Base-by-base conservation (phyloP, 306 rosid species). In the Clitoria ternatea region DNA sequence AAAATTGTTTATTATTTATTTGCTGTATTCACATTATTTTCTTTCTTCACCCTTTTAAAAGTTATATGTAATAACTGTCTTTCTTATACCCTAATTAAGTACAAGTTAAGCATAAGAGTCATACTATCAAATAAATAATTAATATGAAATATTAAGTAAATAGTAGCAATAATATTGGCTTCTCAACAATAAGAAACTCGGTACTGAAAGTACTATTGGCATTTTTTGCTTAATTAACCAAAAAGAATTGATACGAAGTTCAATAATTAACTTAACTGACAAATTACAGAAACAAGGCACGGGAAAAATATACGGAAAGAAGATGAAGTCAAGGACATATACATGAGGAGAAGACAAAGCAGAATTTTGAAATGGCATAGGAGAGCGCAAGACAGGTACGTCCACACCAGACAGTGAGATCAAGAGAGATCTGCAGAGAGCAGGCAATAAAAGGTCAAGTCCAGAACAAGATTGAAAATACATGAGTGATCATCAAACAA, bases 331-430 rank as follows among this genome's bases (percentile, higher is more conserved):
- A 11, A 63, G 53, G 24, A 54, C 50, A 36, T 85, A 53, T 72
- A 95, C 99, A 80, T 95, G 83, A 26, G 97, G 97, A 60, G 93
- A 82, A 75, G 92, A 89, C 56, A 85, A 29, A 52, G 99, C 84
- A 64, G 96, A 89, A 81, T 85, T 95, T 80, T 75, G 91, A 82
- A 95, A 95, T 6, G 96, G 96, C 56, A 87, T 80, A 24, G 97
- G 90, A 22, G 99, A 91, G 73, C 80, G 86, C 73, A 95, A 78
- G 52, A 88, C 78, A 52, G 99, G 97, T 56, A 87, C 97, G 47
- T 95, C 99, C 80, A 79, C 71, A 50, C 90, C 89, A 49, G 89
- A 73, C 68, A 95, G 81, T 53, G 84, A 66, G 77, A 92, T 79
- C 86, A 89, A 79, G 79, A 89, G 74, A 71, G 86, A 81, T 83